Base-by-base conservation (phyloP, 306 rosid genomes). In the Pachyrhizus erosus region DNA sequence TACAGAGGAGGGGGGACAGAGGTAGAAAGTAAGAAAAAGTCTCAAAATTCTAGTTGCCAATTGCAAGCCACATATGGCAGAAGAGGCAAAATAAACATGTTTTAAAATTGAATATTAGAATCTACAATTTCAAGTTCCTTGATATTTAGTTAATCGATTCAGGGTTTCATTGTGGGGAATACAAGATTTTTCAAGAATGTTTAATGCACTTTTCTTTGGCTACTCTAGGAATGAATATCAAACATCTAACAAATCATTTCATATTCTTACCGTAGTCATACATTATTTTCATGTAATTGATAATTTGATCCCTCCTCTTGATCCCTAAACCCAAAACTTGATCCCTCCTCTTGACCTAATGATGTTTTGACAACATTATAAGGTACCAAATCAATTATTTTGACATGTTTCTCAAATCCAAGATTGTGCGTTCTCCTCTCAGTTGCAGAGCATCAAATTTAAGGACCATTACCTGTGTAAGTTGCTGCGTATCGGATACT, bases 1-100 rank as follows among this genome's bases (percentile, higher is more conserved):
- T 0, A 13, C 52, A 0, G 0, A 0, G 0, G 14, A 0, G 0
- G 86, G 80, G 0, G 0, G 17, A 0, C 1, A 93, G 80, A 0
- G 64, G 61, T 12, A 87, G 91, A 1, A 86, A 88, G 92, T 88
- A 93, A 0, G 92, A 87, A 7, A 87, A 86, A 27, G 89, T 91
- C 91, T 91, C 90, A 33, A 81, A 91, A 46, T 46, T 26, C 82
- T 89, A 88, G 91, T 52, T 83, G 4, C 89, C 89, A 12, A 34
- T 5, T 83, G 91, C 66, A 0, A 91, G 88, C 5, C 29, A 9
- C 6, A 27, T 46, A 14, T 49, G 27, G 5, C 15, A 21, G 3
- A 55, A 24, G 18, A 20, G 26, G 17, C 68, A 34, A 15, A 21
- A 54, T 5, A 10, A n/a, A 52, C 33, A 27, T 29, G 33, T 18